A percentile compares a stretch with the other conserved stretches of the same genome.
These are phyloP conservation scores for Trifolium dubium DNA, from an alignment of 306 rosid species.

Conservation along the genomic window DNA sequence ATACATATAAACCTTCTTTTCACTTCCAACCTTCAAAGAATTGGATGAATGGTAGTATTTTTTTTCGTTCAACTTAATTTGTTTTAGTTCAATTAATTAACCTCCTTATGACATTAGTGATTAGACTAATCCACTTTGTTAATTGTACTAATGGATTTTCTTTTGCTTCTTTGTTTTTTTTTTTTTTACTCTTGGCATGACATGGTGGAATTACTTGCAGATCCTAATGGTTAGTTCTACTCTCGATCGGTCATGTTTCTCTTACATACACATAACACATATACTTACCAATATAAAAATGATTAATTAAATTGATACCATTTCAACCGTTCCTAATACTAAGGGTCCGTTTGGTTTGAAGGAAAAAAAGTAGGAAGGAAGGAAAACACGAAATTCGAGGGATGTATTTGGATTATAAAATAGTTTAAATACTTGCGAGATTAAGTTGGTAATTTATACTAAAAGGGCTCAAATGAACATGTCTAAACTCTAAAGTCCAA, in stretches of 20 bases:
- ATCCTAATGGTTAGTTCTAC: constrained; percentile 56
- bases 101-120: too few relatives aligned
- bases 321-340: too few relatives aligned
- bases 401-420: too few relatives aligned
- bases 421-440: too few relatives aligned
- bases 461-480: neutral
- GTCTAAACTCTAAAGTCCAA: neutral
- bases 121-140: too few relatives aligned
- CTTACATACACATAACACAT: too few relatives aligned
- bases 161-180: constrained; percentile 6
- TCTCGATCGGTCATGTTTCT: neutral
- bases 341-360: too few relatives aligned
- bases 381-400: too few relatives aligned
- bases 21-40: constrained; percentile 60
- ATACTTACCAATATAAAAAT: neutral
- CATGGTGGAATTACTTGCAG: constrained; percentile 41
- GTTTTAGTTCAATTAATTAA: neutral
- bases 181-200: constrained; percentile 20
- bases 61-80: constrained; percentile 9
- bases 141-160: neutral
- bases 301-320: too few relatives aligned
- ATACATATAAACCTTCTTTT: constrained; percentile 58
- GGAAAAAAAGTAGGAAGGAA: too few relatives aligned
- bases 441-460: neutral
- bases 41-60: constrained; percentile 63